Evolutionary conservation across 2,329 filamentous ascomycete genomes (phyloP), one percentile per base, ranked within the genome.

Genomic region (Colletotrichum godetiae): DNA sequence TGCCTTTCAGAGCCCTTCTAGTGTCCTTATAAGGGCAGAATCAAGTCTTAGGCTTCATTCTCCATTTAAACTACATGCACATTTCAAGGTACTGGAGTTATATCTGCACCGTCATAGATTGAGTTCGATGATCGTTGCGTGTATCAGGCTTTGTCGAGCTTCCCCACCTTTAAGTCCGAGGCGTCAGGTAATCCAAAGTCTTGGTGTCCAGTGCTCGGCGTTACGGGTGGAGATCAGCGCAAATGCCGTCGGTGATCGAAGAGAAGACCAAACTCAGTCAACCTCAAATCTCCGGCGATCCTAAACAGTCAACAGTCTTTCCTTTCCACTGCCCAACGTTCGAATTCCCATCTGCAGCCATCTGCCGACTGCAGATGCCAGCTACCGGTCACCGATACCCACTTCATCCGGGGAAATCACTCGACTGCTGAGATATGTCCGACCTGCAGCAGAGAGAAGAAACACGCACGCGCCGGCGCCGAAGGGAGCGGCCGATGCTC

Each of bases 401-500:
- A 61, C 37, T 31, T 31, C 19, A 13, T 13, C 12, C 59, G 19
- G 19, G 13, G 6, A 31, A 13, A 27, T n/a, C 37, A 15, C 15
- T 49, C 15, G 13, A 8, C 7, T 19, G 22, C 19, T 42, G 4
- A 27, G 27, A 27, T 27, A 61, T 49, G 59, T 49, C 37, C 12
- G 37, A 42, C 8, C 2, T 22, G 0, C 13, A 27, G n/a, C 35
- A 15, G 24, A 61, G 2, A 10, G 59, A 31, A 35, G 37, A 29
- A 11, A 29, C 5, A 10, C 37, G 13, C 24, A 37, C 59, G 22
- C 37, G 59, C 22, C 57, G 65, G 42, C 65, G 65, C 42, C 65
- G 65, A n/a, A 24, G 65, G 4, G 65, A 68, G 22, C 65, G 65
- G 31, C 59, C 57, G 15, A 68, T 62, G 42, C 57, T 68, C 31